Base-by-base conservation (phyloP, 345 rosid species). In the Linum tenue region DNA sequence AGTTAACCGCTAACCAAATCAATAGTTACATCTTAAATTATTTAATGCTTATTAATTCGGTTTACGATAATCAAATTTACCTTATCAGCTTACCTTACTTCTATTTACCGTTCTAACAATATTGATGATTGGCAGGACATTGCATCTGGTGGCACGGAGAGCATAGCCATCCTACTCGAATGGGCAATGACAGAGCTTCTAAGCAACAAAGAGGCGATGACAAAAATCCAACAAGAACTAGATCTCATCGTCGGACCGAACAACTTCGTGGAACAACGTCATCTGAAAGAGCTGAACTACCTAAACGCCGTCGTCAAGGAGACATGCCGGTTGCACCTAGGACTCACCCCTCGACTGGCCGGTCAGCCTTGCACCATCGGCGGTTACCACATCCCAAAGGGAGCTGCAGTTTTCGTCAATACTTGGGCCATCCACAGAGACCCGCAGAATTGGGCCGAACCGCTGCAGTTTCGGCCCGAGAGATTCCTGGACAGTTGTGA, bases 371-470 rank as follows among this genome's bases (percentile, higher is more conserved):
- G 42, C 38, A 17, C 62, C 15, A 2, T 55, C 12, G 56, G 38
- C 60, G 58, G 44, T 76, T 70, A 22, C 31, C 31, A 22, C 31
- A 22, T 22, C 31, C 31, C 31, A 1, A 22, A 22, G 31, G 31
- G 31, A 1, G 7, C 77, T 4, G 75, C 14, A 16, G 69, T 79
- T 14, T 75, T 70, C 48, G 1, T 79, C 5, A 79, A 82, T 35
- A 65, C 55, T 0, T 70, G 73, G 74, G 76, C 74, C 4, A 70
- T 82, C 0, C 80, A 82, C 1, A 70, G 78, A 42, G 83, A 82
- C 58, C 79, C 83, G 7, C 12, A 61, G 3, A 6, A 72, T 48
- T 79, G 85, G 85, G 43, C 64, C 1, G 56, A 73, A 5, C 83
- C 83, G 0, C 7, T 10, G 5, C 75, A 77, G 16, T 79, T 82